Evolutionary conservation across 2,329 filamentous ascomycete genomes (phyloP), one percentile per base, ranked within the genome.

Genomic region (Zasmidium citrigriseum): DNA sequence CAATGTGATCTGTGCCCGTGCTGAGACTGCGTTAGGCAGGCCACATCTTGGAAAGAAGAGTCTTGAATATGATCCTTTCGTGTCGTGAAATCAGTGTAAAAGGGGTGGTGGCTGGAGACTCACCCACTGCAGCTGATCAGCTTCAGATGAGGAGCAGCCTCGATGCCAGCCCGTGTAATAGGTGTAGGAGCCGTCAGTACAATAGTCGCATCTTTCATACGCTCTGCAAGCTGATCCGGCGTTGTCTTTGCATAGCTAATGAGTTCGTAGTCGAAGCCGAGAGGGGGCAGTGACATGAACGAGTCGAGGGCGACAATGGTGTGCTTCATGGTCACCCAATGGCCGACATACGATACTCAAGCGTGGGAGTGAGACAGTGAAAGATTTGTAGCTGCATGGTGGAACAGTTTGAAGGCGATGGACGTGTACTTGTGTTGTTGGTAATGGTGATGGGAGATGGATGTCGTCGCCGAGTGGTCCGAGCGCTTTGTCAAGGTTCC

Each of bases 291-390:
- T n/a, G 75, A 67, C 54, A 78, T 76, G 58, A 77, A 75, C 52
- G 75, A 75, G 64, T 82, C 79, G 10, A 82, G 75, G 48, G 74
- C 75, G 52, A 82, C 77, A 57, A 82, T 76, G 52, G 78, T 70
- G 64, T 80, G 77, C 58, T 76, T 75, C 34, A 34, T 29, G 10
- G 48, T 14, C 48, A 51, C n/a, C n/a, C n/a, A n/a, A n/a, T n/a
- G n/a, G n/a, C n/a, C n/a, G n/a, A n/a, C n/a, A n/a, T n/a, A n/a
- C n/a, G n/a, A n/a, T n/a, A n/a, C n/a, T n/a, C 27, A 29, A 29
- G 7, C 14, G 14, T 29, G 27, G 27, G 27, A 29, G 27, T 41
- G 44, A 29, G 27, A 29, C 27, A 29, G 27, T n/a, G n/a, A n/a
- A n/a, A n/a, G n/a, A n/a, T n/a, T 34, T 7, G 27, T 7, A 34